A percentile compares a stretch with the other conserved stretches of the same genome.
Conservation (phyloP, 352 stramenopile species). For the Achlya hypogyna region DNA sequence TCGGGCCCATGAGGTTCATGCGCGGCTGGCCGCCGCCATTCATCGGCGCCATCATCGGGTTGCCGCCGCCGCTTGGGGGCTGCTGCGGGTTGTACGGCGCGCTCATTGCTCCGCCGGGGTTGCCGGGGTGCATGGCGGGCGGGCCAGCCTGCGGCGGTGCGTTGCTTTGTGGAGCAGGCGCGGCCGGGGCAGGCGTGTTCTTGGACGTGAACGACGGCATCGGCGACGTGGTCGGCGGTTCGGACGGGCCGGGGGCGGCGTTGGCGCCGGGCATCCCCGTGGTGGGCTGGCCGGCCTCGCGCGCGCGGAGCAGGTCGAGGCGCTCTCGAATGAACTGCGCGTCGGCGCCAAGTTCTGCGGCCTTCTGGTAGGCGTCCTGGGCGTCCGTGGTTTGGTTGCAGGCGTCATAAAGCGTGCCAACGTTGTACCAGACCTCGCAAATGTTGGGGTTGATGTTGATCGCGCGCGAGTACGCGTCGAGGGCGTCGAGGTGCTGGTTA, state of each 20-base stretch:
- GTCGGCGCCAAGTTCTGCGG: slow-evolving; percentile 71
- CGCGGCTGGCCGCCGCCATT: background rate
- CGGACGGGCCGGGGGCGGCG: slow-evolving; percentile 63
- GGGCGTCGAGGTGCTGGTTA: slow-evolving; percentile 78
- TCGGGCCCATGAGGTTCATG: slow-evolving; percentile 8
- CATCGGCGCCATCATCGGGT: slow-evolving; percentile 13
- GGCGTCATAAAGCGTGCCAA: slow-evolving; percentile 84
- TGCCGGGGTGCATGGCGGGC: background rate
- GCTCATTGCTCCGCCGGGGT: slow-evolving; percentile 7
- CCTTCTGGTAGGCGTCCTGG: slow-evolving; percentile 83
- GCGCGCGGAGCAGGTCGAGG: slow-evolving; percentile 61
- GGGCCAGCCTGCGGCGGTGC: background rate
- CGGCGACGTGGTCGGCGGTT: slow-evolving; percentile 73
- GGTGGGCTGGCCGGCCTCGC: slow-evolving; percentile 70
- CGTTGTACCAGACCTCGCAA: slow-evolving; percentile 88
- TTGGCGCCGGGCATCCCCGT: slow-evolving; percentile 78
- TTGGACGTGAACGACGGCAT: slow-evolving; percentile 70
- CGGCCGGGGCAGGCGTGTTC: background rate
- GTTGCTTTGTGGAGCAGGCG: background rate
- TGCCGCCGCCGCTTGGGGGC: background rate
- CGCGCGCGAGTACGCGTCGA: slow-evolving; percentile 81
- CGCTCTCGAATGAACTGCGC: slow-evolving; percentile 78
- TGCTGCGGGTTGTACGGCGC: slow-evolving; percentile 19
- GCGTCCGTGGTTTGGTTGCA: slow-evolving; percentile 87
- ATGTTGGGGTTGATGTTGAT: slow-evolving; percentile 90